Base-by-base conservation (phyloP, 805 yeast genomes). In the Candida sphagnicola region DNA sequence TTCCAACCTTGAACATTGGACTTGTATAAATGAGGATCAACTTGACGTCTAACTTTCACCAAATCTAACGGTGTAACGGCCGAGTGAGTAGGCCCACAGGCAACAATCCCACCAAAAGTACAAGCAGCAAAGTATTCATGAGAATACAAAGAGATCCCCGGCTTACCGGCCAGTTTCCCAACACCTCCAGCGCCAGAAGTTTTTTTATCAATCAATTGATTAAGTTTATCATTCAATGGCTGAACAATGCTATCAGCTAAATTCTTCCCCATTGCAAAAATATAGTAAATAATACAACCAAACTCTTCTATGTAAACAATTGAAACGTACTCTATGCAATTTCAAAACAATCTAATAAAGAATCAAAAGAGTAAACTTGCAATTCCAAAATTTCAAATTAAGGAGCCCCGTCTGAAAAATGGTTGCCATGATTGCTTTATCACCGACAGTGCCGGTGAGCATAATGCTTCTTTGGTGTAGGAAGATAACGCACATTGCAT, bases 71-170 rank as follows among this genome's bases (percentile, higher is more conserved):
- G 98, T 5, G 96, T 86, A 18, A 93, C 95, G 3, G 85, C 77
- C 1, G 96, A 80, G 62, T 91, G 99, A 11, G 98, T 91, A 24
- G 98, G 96, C 12, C 97, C 97, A 72, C 98, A 91, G 2, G 98
- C 97, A 38, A 84, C 50, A 39, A 81, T 74, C 50, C 91, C 95
- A 34, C 90, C 95, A 28, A 81, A 35, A 3, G 89, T 80, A 62
- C 95, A 85, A 38, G 90, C 80, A 39, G 70, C 68, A 64, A 72
- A 85, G 67, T 80, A 85, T 57, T 82, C 80, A 16, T 71, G 63
- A 3, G 85, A 65, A 64, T 70, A 80, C 34, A 81, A 68, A 44
- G 69, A 65, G 48, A 82, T 78, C 35, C 54, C 56, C 12, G 44
- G 45, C 24, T 47, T 29, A 12, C 35, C 31, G 17, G 34, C 33